phyloP scores from a whole-genome alignment of 768 basidiomycete species.

The Macrolepiota fuliginosa region DNA sequence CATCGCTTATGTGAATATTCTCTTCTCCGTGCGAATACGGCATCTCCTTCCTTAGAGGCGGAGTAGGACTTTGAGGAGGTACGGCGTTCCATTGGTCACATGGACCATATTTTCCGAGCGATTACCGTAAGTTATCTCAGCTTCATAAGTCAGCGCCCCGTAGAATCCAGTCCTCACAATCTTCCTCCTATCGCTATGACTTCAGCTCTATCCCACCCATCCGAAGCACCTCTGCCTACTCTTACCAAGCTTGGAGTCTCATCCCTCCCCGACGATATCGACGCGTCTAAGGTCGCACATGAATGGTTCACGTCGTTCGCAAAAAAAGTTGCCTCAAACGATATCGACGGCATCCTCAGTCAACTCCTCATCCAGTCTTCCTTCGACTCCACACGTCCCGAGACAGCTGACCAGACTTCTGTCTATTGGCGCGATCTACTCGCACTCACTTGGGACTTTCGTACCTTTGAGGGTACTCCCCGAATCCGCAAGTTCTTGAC shows the following conservation, averaged over 20 bases:
- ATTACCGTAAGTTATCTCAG: neutral
- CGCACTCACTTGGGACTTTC: constrained; percentile 64
- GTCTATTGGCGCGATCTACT: constrained; percentile 57
- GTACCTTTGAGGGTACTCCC: constrained; percentile 45
- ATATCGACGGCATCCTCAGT: constrained; percentile 24
- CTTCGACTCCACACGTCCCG: constrained; percentile 22
- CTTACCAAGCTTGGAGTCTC: constrained; percentile 26
- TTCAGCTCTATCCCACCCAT: constrained; percentile 9
- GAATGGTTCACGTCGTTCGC: constrained; percentile 27
- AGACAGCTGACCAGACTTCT: constrained; percentile 12
- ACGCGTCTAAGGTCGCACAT: constrained; percentile 24
- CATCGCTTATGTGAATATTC: neutral
- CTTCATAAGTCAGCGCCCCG: neutral
- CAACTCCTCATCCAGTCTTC: constrained; percentile 25
- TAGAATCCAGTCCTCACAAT: neutral
- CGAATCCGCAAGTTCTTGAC: constrained; percentile 40
- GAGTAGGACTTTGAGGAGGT: neutral
- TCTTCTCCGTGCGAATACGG: neutral
- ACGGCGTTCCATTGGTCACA: neutral
- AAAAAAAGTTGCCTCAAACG: constrained; percentile 4
- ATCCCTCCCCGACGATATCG: constrained; percentile 28
- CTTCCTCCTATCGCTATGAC: neutral
- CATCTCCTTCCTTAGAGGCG: neutral
- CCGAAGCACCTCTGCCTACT: constrained; percentile 29
- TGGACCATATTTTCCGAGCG: neutral